Evolutionary conservation across 1,139 yeast genomes (phyloP), one percentile per base, ranked within the genome.

Genomic region (Pichia sp.): DNA sequence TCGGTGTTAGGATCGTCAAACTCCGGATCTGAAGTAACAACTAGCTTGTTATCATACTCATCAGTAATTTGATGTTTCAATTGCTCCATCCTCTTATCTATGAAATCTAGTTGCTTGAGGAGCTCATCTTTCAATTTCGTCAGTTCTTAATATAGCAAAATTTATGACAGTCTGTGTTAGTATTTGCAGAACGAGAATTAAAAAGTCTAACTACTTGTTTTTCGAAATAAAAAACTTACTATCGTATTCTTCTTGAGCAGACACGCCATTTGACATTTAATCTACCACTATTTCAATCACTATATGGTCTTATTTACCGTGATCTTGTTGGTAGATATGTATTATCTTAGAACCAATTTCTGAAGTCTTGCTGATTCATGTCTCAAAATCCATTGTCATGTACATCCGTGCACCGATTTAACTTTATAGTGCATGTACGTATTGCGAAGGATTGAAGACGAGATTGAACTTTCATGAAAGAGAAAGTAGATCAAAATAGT

Each of bases 1-100:
- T 56, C 59, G 61, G 93, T 90, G 68, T 89, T 90, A 64, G 90
- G 97, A 71, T 93, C 98, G 70, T 93, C 99, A 70, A 93, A 95
- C 1, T 56, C 59, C 26, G 46, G 47, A 38, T 56, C 59, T 16
- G 59, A 56, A 2, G 53, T 51, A 13, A 56, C 52, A 8, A 56
- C 42, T 19, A 30, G 13, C 16, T 51, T 56, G 13, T 38, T 31
- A 1, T 43, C 43, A 8, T 29, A 3, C 26, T 54, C 55, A 41
- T 54, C 55, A 5, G 8, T 8, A 10, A 54, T 29, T 4, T 47
- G 23, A 15, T 13, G 23, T 8, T 54, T 47, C 15, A 56, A 13
- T 5, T 13, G 26, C 23, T 48, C 50, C 13, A 44, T n/a, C 16
- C 49, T 29, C 10, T 41, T 34, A 2, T 56, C 56, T n/a, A 53